Percentiles rank a stretch among this genome's conserved stretches.
Conservation (phyloP, 139 green algal genomes). For the Desmodesmus armatus region DNA sequence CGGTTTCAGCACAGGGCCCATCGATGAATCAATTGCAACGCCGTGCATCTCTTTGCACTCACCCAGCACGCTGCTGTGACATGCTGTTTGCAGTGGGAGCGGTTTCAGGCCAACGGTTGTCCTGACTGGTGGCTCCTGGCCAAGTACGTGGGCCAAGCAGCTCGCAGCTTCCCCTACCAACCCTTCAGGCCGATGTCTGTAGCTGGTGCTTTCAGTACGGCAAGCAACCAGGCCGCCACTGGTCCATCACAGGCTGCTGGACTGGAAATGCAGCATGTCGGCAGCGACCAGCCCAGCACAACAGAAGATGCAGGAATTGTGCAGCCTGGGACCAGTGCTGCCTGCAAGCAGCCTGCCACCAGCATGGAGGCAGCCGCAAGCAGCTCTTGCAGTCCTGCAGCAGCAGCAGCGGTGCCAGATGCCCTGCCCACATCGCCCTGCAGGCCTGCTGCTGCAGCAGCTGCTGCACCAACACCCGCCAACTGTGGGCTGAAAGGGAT, state of each 20-base stretch:
- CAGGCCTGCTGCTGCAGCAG: too few species aligned
- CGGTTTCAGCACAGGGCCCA: too few species aligned
- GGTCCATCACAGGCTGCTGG: background rate
- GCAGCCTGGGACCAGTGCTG: background rate
- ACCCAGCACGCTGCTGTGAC: too few species aligned
- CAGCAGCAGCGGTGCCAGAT: too few species aligned
- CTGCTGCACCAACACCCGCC: too few species aligned
- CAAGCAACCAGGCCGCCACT: background rate
- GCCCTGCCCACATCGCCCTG: too few species aligned
- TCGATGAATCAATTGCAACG: too few species aligned
- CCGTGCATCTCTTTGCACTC: too few species aligned
- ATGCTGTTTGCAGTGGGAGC: conserved; percentile 18
- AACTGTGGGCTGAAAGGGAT: too few species aligned
- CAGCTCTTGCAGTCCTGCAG: too few species aligned
- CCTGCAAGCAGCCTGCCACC: background rate
- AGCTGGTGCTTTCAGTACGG: background rate
- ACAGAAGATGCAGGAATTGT: too few species aligned
- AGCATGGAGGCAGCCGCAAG: background rate
- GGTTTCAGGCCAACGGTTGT: conserved; percentile 5
- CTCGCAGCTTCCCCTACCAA: background rate
- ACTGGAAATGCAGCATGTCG: background rate
- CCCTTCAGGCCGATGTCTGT: background rate
- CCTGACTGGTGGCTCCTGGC: conserved; percentile 28
- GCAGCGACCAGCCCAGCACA: too few species aligned
- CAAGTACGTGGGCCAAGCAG: background rate